These are phyloP conservation scores for Ophiostoma sp. DNA, from an alignment of 2,329 filamentous ascomycete genomes.

Conservation along the genomic window DNA sequence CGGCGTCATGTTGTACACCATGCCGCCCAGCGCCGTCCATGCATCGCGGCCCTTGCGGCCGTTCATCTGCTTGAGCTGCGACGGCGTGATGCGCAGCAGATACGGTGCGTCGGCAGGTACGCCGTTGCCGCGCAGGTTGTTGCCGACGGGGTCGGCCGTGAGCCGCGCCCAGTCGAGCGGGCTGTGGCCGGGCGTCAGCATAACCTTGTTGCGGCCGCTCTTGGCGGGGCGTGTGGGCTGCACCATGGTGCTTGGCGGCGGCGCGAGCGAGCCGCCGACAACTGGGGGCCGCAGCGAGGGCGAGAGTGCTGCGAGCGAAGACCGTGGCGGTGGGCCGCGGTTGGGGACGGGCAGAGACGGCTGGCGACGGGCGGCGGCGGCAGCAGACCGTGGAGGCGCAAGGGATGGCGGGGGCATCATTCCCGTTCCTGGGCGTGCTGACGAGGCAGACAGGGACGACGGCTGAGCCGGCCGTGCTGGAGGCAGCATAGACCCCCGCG, in stretches of 20 bases:
- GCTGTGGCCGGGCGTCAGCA: slow-evolving; percentile 83
- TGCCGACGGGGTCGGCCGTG: slow-evolving; percentile 53
- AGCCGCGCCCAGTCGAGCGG: slow-evolving; percentile 94
- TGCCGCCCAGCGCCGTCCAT: slow-evolving; percentile 84
- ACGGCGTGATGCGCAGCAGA: slow-evolving; percentile 73
- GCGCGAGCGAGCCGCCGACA: slow-evolving; percentile 34
- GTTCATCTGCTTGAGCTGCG: slow-evolving; percentile 69
- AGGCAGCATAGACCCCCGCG: slow-evolving; percentile 20
- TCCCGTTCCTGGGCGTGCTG: slow-evolving; percentile 24
- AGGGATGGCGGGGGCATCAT: slow-evolving; percentile 33
- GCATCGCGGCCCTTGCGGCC: slow-evolving; percentile 80
- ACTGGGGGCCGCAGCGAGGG: slow-evolving; percentile 22
- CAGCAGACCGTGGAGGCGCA: slow-evolving; percentile 15
- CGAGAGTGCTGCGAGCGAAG: slow-evolving; percentile 30
- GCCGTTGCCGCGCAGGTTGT: slow-evolving; percentile 53
- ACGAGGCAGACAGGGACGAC: neutral
- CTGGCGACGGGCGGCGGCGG: slow-evolving; percentile 22
- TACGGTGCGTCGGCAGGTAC: slow-evolving; percentile 48
- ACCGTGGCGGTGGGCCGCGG: slow-evolving; percentile 26
- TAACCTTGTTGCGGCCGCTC: slow-evolving; percentile 64
- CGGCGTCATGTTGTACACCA: slow-evolving; percentile 89
- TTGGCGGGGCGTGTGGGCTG: slow-evolving; percentile 43
- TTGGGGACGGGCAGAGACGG: slow-evolving; percentile 24
- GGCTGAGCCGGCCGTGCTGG: slow-evolving; percentile 6
- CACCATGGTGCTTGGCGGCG: slow-evolving; percentile 50